Base-by-base conservation (phyloP, 2,329 filamentous ascomycete genomes). In the Xylaria sp. region DNA sequence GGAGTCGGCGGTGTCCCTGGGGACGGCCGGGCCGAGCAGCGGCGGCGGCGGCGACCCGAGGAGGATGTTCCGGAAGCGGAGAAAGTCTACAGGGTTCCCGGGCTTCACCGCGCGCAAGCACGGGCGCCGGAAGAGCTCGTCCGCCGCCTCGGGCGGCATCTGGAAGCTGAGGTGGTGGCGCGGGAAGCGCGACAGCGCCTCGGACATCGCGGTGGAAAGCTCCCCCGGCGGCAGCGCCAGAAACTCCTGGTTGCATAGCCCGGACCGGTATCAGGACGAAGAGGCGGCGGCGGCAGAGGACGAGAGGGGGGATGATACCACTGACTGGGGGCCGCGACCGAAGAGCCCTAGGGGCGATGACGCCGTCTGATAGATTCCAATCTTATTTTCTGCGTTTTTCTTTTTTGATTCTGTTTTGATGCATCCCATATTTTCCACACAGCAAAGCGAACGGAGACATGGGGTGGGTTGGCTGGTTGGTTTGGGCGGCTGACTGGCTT, bases 51-150 rank as follows among this genome's bases (percentile, higher is more conserved):
- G n/a, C 7, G 60, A 65, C 16, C 65, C 65, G 57, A 65, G 63
- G 50, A 69, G 58, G 50, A 63, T 54, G 13, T 72, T 65, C 57
- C 75, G 79, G 13, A 72, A 78, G 24, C 71, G 84, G 40, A 73
- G 84, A 60, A 83, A 79, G 62, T 86, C 83, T 16, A 86, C 82
- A 0, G 84, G 84, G 0, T 87, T 87, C 56, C 83, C 82, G 0
- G 82, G 84, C 0, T 84, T 87, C 50, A 81, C 78, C 4, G 82
- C 84, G 5, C 74, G 83, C 38, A 74, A 74, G 44, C 59, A 60
- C 29, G 70, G 73, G 29, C 67, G 73, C 17, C 67, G 73, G 42
- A 73, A 71, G 54, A 74, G 71, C 48, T 72, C 69, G 48, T 67
- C 68, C 39, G 64, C 66, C 2, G 76, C 80, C 0, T 66, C 82